A percentile compares a stretch with the other conserved stretches of the same genome.
Evolutionary conservation across 1,284 basidiomycete species (phyloP).

Genomic region (Pterulicium gracile): DNA sequence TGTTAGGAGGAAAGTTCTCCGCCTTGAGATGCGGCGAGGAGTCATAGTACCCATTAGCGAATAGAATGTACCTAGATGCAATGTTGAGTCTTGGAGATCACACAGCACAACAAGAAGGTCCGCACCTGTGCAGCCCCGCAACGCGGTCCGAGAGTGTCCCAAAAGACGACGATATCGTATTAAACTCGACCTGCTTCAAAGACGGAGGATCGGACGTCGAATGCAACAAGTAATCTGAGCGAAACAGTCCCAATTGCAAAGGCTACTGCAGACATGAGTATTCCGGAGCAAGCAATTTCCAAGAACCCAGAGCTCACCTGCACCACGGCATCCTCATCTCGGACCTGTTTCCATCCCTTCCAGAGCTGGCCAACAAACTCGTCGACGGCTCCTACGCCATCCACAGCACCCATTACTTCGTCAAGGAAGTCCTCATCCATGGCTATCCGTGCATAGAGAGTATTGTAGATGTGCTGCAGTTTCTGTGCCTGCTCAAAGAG

Average conservation of each 20-base stretch:
- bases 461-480: conserved; percentile 77
- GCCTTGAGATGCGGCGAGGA: conserved; percentile 41
- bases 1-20: conserved; percentile 65
- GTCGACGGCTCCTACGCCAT: conserved; percentile 75
- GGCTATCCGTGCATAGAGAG: conserved; percentile 79
- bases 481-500: conserved; percentile 60
- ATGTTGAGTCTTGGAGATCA: conserved; percentile 1
- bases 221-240: conserved; percentile 95
- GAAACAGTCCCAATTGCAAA: conserved; percentile 85
- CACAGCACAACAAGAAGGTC: conserved; percentile 12
- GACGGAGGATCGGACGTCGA: conserved; percentile 28
- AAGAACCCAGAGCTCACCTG: conserved; percentile 20
- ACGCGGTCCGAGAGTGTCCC: conserved; percentile 72
- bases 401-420: conserved; percentile 66
- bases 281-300: conserved; percentile 4
- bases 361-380: conserved; percentile 82
- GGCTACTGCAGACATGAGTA: conserved; percentile 32
- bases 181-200: conserved; percentile 97
- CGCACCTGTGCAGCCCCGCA: conserved; percentile 74
- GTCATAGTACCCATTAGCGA: conserved; percentile 57
- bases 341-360: conserved; percentile 72
- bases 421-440: conserved; percentile 76
- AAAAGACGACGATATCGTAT: conserved; percentile 92
- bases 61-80: conserved; percentile 48
- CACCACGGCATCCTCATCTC: conserved; percentile 43